Evolutionary conservation across 345 rosid genomes (phyloP).

Genomic region (Corchorus capsularis): DNA sequence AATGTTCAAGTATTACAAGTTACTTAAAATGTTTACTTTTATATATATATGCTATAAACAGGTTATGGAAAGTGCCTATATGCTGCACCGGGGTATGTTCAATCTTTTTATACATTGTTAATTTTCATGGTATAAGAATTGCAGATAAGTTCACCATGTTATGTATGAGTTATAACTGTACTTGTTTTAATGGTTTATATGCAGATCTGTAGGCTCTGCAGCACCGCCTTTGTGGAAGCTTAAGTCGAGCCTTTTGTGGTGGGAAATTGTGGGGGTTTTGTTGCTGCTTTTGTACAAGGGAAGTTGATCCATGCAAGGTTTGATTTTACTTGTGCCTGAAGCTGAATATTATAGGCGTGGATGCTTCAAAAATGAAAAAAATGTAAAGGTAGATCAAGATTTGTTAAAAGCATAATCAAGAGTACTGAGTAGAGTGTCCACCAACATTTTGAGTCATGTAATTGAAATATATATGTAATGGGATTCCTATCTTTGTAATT

Average conservation of each 20-base stretch:
- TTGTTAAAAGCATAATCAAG: neutral
- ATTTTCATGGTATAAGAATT: neutral
- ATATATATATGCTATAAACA: slow-evolving; percentile 25
- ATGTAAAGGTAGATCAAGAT: neutral
- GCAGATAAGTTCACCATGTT: neutral
- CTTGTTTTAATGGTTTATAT: slow-evolving; percentile 4
- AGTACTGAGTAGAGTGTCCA: neutral
- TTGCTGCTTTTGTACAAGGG: slow-evolving; percentile 47
- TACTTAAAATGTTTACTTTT: neutral
- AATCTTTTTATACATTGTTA: neutral
- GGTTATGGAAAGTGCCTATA: slow-evolving; percentile 58
- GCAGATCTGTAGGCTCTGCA: slow-evolving; percentile 47
- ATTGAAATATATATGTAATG: slow-evolving; percentile 7
- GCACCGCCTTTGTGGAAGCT: slow-evolving; percentile 33
- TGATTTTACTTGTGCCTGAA: slow-evolving; percentile 22
- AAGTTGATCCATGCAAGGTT: slow-evolving; percentile 30
- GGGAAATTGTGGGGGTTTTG: slow-evolving; percentile 42
- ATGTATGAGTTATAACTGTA: neutral
- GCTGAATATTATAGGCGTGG: slow-evolving; percentile 13
- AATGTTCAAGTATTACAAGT: no score
- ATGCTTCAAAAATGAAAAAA: neutral
- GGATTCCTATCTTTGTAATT: slow-evolving; percentile 34
- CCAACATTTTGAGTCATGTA: neutral
- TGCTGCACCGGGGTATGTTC: slow-evolving; percentile 47
- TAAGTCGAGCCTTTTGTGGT: slow-evolving; percentile 30